These are phyloP conservation scores for Aspergillus asperescens DNA, from an alignment of 495 filamentous ascomycete species.

Conservation along the genomic window DNA sequence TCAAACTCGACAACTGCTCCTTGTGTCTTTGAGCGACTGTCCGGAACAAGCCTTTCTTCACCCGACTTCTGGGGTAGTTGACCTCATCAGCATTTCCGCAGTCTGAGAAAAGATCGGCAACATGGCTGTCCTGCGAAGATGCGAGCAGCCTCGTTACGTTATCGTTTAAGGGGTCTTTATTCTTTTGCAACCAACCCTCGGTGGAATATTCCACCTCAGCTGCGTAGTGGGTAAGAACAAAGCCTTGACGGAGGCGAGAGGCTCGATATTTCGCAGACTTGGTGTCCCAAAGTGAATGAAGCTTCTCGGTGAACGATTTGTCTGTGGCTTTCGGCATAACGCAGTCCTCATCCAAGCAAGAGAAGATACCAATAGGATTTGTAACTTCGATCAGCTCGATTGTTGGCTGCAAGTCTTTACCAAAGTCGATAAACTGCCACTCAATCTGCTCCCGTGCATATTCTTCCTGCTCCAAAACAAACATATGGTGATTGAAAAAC, in stretches of 20 bases:
- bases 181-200: constrained; percentile 95
- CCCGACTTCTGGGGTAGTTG: constrained; percentile 65
- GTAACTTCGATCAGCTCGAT: constrained; percentile 95
- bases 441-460: constrained; percentile 97
- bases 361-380: constrained; percentile 98
- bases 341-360: constrained; percentile 94
- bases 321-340: constrained; percentile 99
- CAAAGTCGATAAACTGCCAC: constrained; percentile 99
- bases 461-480: constrained; percentile 97
- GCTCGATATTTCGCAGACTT: constrained; percentile 91
- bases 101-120: constrained; percentile 81
- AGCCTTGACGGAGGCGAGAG: constrained; percentile 83
- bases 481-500: constrained; percentile 99
- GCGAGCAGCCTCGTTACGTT: constrained; percentile 88
- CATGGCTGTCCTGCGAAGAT: constrained; percentile 71
- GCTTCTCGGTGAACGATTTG: constrained; percentile 93
- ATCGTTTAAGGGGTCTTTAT: constrained; percentile 97
- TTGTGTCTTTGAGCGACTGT: constrained; percentile 98
- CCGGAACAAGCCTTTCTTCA: constrained; percentile 96
- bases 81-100: constrained; percentile 71
- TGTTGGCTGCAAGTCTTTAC: constrained; percentile 92
- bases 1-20: constrained; percentile 89
- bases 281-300: constrained; percentile 93
- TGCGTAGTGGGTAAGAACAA: constrained; percentile 97
- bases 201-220: constrained; percentile 97